Evolutionary conservation across 2,329 filamentous ascomycete species (phyloP), one percentile per base, ranked within the genome.

Genomic region (Cadophora malorum): DNA sequence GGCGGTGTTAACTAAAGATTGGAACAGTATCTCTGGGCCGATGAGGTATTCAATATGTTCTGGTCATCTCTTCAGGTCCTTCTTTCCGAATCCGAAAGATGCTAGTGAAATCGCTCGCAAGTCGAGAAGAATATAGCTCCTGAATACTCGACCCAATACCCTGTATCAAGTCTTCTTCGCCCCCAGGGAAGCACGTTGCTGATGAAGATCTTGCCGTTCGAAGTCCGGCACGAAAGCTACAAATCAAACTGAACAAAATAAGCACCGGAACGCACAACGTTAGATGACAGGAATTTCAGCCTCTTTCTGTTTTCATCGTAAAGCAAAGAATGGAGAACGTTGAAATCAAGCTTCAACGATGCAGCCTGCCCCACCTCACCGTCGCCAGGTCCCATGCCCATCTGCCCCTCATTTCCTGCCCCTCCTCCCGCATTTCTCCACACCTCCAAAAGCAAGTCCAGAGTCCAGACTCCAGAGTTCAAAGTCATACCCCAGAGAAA

Each of bases 391-490:
- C 16, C 41, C 45, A 28, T 28, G 5, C 28, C 28, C 28, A 28
- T 5, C 10, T 49, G 45, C 45, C 45, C 41, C 16, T 45, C 45
- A 49, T 21, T 10, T 19, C 45, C 21, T 47, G 41, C 45, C 45
- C 45, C 45, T 49, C 45, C 19, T 49, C 45, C 45, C 45, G 45
- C 45, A 49, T 21, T 49, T 49, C 45, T 49, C 45, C 45, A 49
- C 45, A 45, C 41, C 41, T 14, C 41, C 45, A 21, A 21, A 10
- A 49, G 19, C 45, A 21, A 8, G n/a, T 14, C 45, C 45, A 21
- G 21, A 49, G 3, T 14, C 45, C 5, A 49, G 21, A 49, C 2
- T 6, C 45, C 45, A 49, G 8, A 3, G 3, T 28, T 28, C 3
- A 5, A 28, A 28, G 28, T 28, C 28, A 28, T 3, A 28, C 28